A percentile compares a stretch with the other conserved stretches of the same genome.
phyloP scores from a whole-genome alignment of 768 basidiomycete genomes.

The Tylopilus sp. region DNA sequence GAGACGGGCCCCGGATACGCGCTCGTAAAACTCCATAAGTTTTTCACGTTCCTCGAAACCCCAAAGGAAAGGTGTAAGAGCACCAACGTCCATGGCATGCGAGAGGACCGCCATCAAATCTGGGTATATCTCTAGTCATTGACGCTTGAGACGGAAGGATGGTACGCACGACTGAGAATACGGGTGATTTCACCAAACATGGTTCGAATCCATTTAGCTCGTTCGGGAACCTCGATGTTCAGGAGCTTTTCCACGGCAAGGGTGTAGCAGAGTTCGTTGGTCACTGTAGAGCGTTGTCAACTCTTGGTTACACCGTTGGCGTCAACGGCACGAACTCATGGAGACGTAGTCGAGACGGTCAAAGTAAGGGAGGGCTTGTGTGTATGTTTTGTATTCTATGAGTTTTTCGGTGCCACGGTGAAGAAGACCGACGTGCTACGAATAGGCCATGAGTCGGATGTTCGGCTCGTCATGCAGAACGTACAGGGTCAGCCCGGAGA shows the following conservation, averaged over 20 bases:
- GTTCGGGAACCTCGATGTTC: constrained; percentile 94
- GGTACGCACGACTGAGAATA: constrained; percentile 78
- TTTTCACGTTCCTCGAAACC: constrained; percentile 99
- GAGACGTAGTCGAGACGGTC: constrained; percentile 99
- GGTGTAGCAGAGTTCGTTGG: constrained; percentile 96
- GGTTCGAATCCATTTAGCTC: constrained; percentile 98
- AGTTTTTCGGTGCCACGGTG: constrained; percentile 98
- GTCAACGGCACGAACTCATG: constrained; percentile 72
- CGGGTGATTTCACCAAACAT: constrained; percentile 97
- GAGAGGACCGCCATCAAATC: constrained; percentile 97
- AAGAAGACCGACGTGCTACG: constrained; percentile 87
- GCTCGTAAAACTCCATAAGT: constrained; percentile 99
- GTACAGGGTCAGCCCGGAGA: constrained; percentile 77
- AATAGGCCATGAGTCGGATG: constrained; percentile 6
- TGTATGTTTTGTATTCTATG: constrained; percentile 98
- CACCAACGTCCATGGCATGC: constrained; percentile 96
- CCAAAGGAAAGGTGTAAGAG: constrained; percentile 98
- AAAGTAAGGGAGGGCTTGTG: constrained; percentile 96
- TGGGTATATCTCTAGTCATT: constrained; percentile 24
- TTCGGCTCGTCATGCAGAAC: constrained; percentile 17
- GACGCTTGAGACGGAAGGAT: constrained; percentile 1
- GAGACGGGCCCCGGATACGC: constrained; percentile 95
- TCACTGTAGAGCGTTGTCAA: constrained; percentile 60
- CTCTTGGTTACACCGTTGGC: neutral
- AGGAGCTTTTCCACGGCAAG: constrained; percentile 97